phyloP scores from a whole-genome alignment of 257 asterid genomes.

The Perilla frutescens region DNA sequence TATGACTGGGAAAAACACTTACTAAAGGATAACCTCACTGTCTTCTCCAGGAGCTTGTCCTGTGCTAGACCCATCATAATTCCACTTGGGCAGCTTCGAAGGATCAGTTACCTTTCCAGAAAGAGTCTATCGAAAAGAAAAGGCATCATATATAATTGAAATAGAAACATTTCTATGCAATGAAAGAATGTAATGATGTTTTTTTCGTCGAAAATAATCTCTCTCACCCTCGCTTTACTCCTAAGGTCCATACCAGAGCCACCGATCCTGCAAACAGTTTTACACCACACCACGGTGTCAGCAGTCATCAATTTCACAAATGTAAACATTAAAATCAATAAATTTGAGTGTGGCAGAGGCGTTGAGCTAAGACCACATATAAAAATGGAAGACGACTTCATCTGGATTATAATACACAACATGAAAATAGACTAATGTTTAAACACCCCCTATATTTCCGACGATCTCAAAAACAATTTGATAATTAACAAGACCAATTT shows the following conservation, averaged over 20 bases:
- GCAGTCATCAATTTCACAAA: not conserved
- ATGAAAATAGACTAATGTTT: not conserved
- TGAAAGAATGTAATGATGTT: not conserved
- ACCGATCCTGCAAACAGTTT: constrained; percentile 66
- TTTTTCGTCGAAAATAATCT: not conserved
- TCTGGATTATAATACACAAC: not conserved
- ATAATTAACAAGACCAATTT: not conserved
- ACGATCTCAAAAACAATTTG: not conserved
- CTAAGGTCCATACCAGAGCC: constrained; percentile 93
- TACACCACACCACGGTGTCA: not conserved
- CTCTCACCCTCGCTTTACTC: constrained; percentile 91
- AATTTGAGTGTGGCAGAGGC: not conserved
- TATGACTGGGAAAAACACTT: constrained; percentile 31
- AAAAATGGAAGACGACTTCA: no score
- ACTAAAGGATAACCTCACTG: constrained; percentile 95
- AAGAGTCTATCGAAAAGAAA: constrained; percentile 60
- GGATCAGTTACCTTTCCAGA: constrained; percentile 70
- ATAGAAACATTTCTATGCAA: not conserved
- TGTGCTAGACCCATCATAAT: constrained; percentile 93
- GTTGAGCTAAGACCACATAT: not conserved
- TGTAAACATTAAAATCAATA: not conserved
- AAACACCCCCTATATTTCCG: not conserved
- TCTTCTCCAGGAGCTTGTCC: constrained; percentile 96
- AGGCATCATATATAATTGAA: not conserved
- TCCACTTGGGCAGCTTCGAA: constrained; percentile 89